phyloP scores from a whole-genome alignment of 495 filamentous ascomycete species.

The Aspergillus avenaceus region DNA sequence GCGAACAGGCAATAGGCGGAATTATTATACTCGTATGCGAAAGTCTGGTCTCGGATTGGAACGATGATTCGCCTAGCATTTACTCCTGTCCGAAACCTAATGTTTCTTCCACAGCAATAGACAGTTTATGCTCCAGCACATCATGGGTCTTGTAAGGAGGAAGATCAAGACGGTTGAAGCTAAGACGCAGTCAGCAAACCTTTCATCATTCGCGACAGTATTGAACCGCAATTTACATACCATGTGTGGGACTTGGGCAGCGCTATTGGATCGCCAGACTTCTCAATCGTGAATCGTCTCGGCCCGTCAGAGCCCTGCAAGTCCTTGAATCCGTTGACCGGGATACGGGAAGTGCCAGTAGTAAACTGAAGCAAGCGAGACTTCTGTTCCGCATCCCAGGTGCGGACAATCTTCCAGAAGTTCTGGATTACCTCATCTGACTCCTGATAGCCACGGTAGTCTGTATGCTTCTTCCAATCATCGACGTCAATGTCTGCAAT shows the following conservation, averaged over 20 bases:
- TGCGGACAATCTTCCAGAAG: slow-evolving; percentile 97
- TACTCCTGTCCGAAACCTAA: slow-evolving; percentile 99
- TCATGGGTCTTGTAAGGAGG: slow-evolving; percentile 90
- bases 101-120: slow-evolving; percentile 96
- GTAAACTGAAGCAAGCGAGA: slow-evolving; percentile 94
- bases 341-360: slow-evolving; percentile 95
- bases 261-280: slow-evolving; percentile 83
- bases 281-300: slow-evolving; percentile 95
- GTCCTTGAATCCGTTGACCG: slow-evolving; percentile 99
- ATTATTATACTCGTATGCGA: slow-evolving; percentile 3
- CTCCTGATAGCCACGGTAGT: slow-evolving; percentile 99
- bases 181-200: slow-evolving; percentile 31
- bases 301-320: slow-evolving; percentile 96
- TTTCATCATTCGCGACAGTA: not conserved
- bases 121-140: slow-evolving; percentile 79
- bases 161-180: slow-evolving; percentile 96
- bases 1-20: not conserved
- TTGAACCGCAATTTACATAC: slow-evolving; percentile 53
- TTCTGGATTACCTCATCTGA: slow-evolving; percentile 92
- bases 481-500: slow-evolving; percentile 99
- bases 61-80: slow-evolving; percentile 10
- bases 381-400: slow-evolving; percentile 98
- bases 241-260: slow-evolving; percentile 97
- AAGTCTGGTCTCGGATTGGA: not conserved
- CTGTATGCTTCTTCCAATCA: slow-evolving; percentile 99